A percentile compares a stretch with the other conserved stretches of the same genome.
Conservation (phyloP, 148 eudicot genomes). For the Rhododendron henanense region DNA sequence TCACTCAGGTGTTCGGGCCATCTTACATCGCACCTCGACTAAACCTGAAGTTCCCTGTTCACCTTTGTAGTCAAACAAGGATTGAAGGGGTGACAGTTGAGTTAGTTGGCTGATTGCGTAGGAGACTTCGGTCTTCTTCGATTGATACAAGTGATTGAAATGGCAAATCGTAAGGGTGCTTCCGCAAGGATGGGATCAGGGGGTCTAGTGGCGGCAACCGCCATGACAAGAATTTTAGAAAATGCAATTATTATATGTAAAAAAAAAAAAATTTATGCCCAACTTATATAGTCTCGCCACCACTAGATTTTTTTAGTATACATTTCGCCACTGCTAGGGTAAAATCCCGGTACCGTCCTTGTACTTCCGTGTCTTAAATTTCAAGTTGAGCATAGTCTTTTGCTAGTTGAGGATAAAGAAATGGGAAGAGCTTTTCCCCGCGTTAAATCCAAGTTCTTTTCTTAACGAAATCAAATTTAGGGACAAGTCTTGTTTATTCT, state of each 20-base stretch:
- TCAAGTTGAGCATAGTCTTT: neutral
- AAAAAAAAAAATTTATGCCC: no score
- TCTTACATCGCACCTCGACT: neutral
- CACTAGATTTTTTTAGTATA: no score
- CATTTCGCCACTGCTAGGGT: no score
- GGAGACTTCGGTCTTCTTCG: neutral
- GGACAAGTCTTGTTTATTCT: neutral
- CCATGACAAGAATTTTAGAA: no score
- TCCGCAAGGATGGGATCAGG: neutral
- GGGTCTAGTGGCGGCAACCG: no score
- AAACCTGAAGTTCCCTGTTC: neutral
- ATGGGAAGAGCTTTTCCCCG: neutral
- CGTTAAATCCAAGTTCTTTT: neutral
- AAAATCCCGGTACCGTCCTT: no score
- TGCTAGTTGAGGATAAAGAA: neutral
- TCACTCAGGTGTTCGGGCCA: neutral
- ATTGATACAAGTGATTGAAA: neutral
- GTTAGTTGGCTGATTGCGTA: neutral
- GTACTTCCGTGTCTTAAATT: neutral
- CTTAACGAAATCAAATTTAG: neutral
- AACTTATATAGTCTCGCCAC: no score
- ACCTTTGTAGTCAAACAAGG: neutral
- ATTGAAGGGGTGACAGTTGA: neutral
- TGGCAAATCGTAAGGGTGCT: neutral
- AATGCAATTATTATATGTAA: no score